Percentiles rank a stretch among this genome's conserved stretches.
phyloP scores from a whole-genome alignment of 768 basidiomycete genomes.

The Stropharia rugosoannulata region DNA sequence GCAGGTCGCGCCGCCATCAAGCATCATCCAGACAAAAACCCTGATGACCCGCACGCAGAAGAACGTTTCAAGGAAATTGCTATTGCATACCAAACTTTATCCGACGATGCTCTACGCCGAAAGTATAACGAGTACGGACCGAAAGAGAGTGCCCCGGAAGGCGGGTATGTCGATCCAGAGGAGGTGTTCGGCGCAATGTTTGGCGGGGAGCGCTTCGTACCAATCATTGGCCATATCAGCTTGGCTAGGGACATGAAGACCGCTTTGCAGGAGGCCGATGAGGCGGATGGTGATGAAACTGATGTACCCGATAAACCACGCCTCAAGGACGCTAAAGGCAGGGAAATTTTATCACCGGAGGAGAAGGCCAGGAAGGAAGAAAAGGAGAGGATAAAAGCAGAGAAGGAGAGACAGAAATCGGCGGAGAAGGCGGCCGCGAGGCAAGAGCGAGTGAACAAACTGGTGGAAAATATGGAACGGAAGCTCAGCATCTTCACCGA shows the following conservation, averaged over 20 bases:
- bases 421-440: constrained; percentile 86
- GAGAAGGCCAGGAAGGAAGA: constrained; percentile 76
- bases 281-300: constrained; percentile 48
- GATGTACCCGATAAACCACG: constrained; percentile 41
- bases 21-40: constrained; percentile 92
- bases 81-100: constrained; percentile 85
- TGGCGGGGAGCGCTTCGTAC: constrained; percentile 82
- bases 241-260: constrained; percentile 92
- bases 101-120: constrained; percentile 68
- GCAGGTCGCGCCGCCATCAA: constrained; percentile 84
- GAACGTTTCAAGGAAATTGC: constrained; percentile 91
- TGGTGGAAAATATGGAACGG: constrained; percentile 75
- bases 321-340: constrained; percentile 50
- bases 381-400: constrained; percentile 64
- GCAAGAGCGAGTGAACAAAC: constrained; percentile 70
- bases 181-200: constrained; percentile 83
- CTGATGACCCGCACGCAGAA: constrained; percentile 79
- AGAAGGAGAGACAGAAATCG: constrained; percentile 61
- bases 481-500: constrained; percentile 90
- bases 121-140: constrained; percentile 93
- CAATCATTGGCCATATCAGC: constrained; percentile 88
- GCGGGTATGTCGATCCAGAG: constrained; percentile 86
- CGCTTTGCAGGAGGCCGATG: constrained; percentile 85
- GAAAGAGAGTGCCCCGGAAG: constrained; percentile 80
- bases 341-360: constrained; percentile 59